phyloP scores from a whole-genome alignment of 1,139 yeast genomes.

The Hyphopichia khmerensis region DNA sequence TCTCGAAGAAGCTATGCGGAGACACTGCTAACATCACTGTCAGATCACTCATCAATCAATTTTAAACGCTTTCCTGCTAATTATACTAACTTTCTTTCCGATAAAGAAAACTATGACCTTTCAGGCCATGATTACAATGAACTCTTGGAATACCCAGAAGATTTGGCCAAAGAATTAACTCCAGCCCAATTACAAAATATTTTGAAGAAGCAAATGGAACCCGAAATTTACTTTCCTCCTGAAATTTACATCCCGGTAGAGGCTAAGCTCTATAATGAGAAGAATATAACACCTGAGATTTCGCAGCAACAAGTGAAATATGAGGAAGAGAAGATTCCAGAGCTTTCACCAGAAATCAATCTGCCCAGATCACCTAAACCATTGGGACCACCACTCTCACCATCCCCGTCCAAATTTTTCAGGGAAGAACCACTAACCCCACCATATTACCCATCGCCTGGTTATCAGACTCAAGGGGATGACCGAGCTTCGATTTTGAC shows the following conservation, averaged over 20 bases:
- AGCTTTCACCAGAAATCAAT: not conserved
- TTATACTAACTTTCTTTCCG: not conserved
- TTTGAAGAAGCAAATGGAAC: constrained; percentile 11
- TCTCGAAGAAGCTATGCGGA: not conserved
- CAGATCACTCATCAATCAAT: not conserved
- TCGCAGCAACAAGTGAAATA: not conserved
- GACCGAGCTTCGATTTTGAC: not conserved
- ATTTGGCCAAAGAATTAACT: constrained; percentile 30
- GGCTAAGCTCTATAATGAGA: not conserved
- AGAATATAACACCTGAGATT: not conserved
- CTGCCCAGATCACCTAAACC: not conserved
- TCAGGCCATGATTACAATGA: not conserved
- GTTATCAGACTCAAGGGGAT: not conserved
- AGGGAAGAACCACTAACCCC: too few relatives aligned
- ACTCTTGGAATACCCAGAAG: constrained; percentile 24
- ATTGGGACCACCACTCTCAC: not conserved
- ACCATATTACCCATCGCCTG: not conserved
- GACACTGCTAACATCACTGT: not conserved
- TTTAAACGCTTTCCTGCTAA: not conserved
- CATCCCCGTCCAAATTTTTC: not conserved
- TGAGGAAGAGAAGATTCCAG: not conserved
- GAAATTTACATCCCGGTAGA: not conserved
- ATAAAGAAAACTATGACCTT: not conserved
- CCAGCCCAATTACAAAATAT: constrained; percentile 35
- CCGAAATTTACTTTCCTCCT: not conserved